Conservation (phyloP, 306 rosid genomes). For the Prunus armeniaca region DNA sequence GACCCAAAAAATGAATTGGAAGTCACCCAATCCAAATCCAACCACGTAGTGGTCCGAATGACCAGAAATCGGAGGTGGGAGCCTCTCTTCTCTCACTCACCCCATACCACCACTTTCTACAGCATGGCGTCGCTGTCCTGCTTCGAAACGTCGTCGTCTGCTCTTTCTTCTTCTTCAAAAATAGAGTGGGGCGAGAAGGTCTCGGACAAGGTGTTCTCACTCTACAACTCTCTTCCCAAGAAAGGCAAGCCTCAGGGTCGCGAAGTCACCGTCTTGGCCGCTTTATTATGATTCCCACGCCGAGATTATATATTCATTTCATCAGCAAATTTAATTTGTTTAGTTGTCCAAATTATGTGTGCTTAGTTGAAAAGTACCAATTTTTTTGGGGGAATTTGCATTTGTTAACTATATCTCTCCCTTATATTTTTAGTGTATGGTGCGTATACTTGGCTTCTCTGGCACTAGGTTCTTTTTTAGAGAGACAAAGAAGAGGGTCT, state of each 20-base stretch:
- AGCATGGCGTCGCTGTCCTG: slow-evolving; percentile 28
- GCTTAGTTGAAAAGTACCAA: background rate
- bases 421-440: background rate
- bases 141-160: slow-evolving; percentile 21
- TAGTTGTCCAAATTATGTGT: background rate
- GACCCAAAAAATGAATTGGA: background rate
- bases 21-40: background rate
- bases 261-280: no score
- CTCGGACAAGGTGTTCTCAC: slow-evolving; percentile 48
- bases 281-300: no score
- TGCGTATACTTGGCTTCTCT: background rate
- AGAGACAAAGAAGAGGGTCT: no score
- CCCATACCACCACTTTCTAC: background rate
- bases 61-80: background rate
- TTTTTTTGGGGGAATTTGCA: background rate
- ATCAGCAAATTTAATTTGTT: background rate
- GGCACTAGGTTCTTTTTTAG: slow-evolving; percentile 71
- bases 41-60: background rate
- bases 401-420: background rate
- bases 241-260: slow-evolving; percentile 94
- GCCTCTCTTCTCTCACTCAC: background rate
- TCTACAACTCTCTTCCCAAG: slow-evolving; percentile 66
- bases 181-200: slow-evolving; percentile 44
- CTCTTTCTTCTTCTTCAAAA: slow-evolving; percentile 28
- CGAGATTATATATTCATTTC: background rate